Evolutionary conservation across 2,329 filamentous ascomycete genomes (phyloP), one percentile per base, ranked within the genome.

Genomic region (Thielaviopsis musarum): DNA sequence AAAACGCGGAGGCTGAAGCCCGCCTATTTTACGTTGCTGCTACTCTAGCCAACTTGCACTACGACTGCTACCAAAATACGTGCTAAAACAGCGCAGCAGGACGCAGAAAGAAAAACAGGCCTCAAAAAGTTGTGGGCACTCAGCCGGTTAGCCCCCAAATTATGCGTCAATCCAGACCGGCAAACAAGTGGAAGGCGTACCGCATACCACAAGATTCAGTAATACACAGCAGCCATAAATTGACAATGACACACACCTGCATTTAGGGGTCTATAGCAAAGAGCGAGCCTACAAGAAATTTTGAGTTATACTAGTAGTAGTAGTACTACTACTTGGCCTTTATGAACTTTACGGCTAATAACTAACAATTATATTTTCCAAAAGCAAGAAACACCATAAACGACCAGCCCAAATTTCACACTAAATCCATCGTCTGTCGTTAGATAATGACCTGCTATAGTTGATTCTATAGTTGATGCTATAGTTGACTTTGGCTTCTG

Each of bases 1-100:
- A 19, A 21, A 28, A 38, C 30, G 51, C 51, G 57, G 57, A 58
- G 57, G 57, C 51, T 54, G 57, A 58, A 58, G 51, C 51, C 51
- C 57, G 51, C 41, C 22, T 34, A 34, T 34, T 53, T 53, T n/a
- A 45, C 12, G 38, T 45, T 17, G 13, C 13, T 45, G 10, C 17
- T 45, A n/a, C 38, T 45, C 38, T 45, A 17, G 38, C 38, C 38
- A 45, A 12, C 4, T 34, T 10, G 30, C 30, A 34, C 6, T 34
- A 12, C 30, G 2, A 34, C 30, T 34, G 30, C 10, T 34, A 34
- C 30, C 30, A 34, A 34, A 34, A 34, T 34, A 10, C 30, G 15
- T 45, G 15, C 13, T n/a, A 45, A 45, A 45, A n/a, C 12, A 1
- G 34, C 10, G 9, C 34, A 3, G 9, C 4, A 41, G 3, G 12